Evolutionary conservation across 257 asterid species (phyloP).

Genomic region (Scutellaria baicalensis): DNA sequence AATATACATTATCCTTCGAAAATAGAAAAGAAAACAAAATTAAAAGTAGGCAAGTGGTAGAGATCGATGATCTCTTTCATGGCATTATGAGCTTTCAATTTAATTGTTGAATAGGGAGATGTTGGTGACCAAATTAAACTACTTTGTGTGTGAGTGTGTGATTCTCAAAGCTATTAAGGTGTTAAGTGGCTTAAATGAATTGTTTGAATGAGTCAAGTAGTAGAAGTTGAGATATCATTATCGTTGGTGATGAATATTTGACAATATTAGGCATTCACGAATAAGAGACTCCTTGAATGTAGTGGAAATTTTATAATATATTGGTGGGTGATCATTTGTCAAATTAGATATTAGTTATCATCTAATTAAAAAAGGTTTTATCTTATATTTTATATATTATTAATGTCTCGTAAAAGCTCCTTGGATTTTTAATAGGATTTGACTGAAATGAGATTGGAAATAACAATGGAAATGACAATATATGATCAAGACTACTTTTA

Average conservation of each 20-base stretch:
- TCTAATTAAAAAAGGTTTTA: too few species aligned
- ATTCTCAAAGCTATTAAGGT: neutral
- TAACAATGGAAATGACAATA: too few species aligned
- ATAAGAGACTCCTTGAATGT: neutral
- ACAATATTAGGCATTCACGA: neutral
- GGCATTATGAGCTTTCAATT: neutral
- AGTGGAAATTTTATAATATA: neutral
- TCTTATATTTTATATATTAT: too few species aligned
- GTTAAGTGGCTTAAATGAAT: neutral
- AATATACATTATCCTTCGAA: too few species aligned
- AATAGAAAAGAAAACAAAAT: too few species aligned
- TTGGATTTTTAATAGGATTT: too few species aligned
- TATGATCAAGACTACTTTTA: too few species aligned
- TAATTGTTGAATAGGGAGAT: neutral
- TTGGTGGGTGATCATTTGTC: neutral
- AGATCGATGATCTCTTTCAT: neutral
- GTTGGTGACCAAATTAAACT: constrained; percentile 4
- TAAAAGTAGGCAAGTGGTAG: too few species aligned
- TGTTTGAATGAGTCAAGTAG: constrained; percentile 8
- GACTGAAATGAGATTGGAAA: too few species aligned
- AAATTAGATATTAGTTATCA: neutral
- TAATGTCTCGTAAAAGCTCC: too few species aligned
- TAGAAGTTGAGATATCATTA: neutral
- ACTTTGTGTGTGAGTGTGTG: neutral
- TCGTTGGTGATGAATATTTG: neutral